These are phyloP conservation scores for Mycena sp. DNA, from an alignment of 1,284 basidiomycete genomes.

Conservation along the genomic window DNA sequence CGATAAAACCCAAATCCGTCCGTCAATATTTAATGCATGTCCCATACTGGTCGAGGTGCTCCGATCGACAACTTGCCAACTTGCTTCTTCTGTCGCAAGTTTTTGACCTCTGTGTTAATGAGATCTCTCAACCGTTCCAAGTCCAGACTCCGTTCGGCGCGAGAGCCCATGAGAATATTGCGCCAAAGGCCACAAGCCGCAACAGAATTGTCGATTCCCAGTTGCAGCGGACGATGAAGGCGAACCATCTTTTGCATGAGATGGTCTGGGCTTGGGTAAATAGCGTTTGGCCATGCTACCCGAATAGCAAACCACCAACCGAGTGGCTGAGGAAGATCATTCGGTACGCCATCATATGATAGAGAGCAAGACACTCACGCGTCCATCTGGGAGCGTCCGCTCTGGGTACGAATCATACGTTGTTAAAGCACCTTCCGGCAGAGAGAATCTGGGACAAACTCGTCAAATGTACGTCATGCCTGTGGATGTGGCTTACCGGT, in stretches of 20 bases:
- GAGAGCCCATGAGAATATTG: slow-evolving; percentile 88
- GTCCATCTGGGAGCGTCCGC: slow-evolving; percentile 82
- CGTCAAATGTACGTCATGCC: not conserved
- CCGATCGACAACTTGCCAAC: slow-evolving; percentile 82
- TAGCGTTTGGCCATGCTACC: slow-evolving; percentile 87
- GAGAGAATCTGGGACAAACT: slow-evolving; percentile 66
- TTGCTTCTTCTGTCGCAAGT: slow-evolving; percentile 83
- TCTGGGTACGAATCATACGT: slow-evolving; percentile 88
- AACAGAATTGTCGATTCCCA: slow-evolving; percentile 88
- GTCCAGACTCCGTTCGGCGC: slow-evolving; percentile 80
- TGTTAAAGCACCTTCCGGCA: slow-evolving; percentile 82
- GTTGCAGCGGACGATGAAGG: slow-evolving; percentile 81
- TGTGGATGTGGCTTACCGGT: slow-evolving; percentile 60
- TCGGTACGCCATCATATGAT: not conserved
- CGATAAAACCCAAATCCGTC: not conserved
- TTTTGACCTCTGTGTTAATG: slow-evolving; percentile 88
- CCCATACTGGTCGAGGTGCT: slow-evolving; percentile 69
- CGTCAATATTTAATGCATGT: slow-evolving; percentile 52
- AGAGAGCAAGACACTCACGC: slow-evolving; percentile 59
- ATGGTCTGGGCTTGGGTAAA: slow-evolving; percentile 85
- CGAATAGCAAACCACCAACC: slow-evolving; percentile 96
- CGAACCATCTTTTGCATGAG: slow-evolving; percentile 91
- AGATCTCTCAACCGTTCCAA: slow-evolving; percentile 82
- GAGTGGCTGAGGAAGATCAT: slow-evolving; percentile 63
- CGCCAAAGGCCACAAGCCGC: slow-evolving; percentile 89